Conservation (phyloP, 2,329 filamentous ascomycete genomes). For the Helotiales sp. region DNA sequence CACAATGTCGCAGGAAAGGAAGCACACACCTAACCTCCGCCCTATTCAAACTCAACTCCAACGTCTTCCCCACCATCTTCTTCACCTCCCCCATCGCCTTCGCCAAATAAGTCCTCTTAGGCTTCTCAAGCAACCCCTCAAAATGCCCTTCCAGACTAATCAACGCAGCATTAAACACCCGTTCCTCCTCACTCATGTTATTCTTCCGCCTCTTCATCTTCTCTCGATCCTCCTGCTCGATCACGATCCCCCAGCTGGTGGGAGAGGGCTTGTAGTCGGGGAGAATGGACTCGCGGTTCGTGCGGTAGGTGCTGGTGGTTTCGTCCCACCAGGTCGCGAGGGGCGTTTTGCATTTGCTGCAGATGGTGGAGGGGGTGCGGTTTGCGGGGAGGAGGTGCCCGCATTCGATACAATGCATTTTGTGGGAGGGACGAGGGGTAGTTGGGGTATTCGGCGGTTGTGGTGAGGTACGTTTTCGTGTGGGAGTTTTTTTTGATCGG, state of each 20-base stretch:
- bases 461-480: not conserved
- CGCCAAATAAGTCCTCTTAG: constrained; percentile 54
- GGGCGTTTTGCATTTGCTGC: constrained; percentile 34
- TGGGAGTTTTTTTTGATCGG: not conserved
- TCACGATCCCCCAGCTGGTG: not conserved
- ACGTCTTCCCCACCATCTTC: constrained; percentile 58
- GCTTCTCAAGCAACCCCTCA: constrained; percentile 60
- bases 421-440: not conserved
- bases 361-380: constrained; percentile 30
- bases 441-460: not conserved
- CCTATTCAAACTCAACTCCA: constrained; percentile 62
- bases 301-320: constrained; percentile 31
- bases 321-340: constrained; percentile 36
- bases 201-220: constrained; percentile 28
- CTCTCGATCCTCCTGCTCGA: not conserved
- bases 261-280: constrained; percentile 18
- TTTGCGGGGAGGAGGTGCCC: constrained; percentile 28
- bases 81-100: constrained; percentile 55
- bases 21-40: constrained; percentile 55
- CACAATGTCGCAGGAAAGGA: not conserved
- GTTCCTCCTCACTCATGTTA: constrained; percentile 59
- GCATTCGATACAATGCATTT: constrained; percentile 34
- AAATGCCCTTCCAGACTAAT: constrained; percentile 64
- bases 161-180: constrained; percentile 60
- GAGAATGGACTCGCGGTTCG: constrained; percentile 32